Base-by-base conservation (phyloP, 345 rosid species). In the Salix suchowensis region DNA sequence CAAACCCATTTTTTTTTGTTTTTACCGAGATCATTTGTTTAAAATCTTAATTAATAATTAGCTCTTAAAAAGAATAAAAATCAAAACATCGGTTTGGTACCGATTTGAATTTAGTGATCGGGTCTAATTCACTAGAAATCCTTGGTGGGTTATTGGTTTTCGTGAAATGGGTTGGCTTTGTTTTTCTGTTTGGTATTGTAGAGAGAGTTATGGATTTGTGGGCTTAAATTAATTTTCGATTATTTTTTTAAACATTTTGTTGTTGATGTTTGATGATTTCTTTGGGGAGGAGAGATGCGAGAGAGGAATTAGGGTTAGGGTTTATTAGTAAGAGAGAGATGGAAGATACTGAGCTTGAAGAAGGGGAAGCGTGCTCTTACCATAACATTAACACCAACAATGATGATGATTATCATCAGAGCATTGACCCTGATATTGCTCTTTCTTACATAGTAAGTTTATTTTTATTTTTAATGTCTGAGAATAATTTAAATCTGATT, bases 381-480 rank as follows among this genome's bases (percentile, higher is more conserved):
- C 78, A 79, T 64, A 73, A 79, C 42, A 71, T 71, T 30, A 78
- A 85, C 65, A 69, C 48, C 68, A 61, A 48, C 64, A 34, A 54
- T 61, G 75, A 86, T 83, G 86, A 82, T 71, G 88, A 87, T 77
- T 83, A 79, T 75, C 82, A 73, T 82, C 84, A 83, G 60, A 77
- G 70, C 82, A 55, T 89, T 46, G 98, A 90, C 92, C 95, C 91
- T 40, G 97, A 89, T 84, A 76, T 75, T 81, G 90, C 85, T 85
- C 92, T 89, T 82, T 85, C 97, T 79, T 94, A 94, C 88, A 84
- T 94, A 74, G 98, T 94, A 86, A 86, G 95, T 32, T 78, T 55
- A 73, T 68, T 50, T 18, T 21, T 58, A 64, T 7, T 15, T 66
- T 64, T 40, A 40, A 40, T 12, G 21, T 66, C 9, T 30, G 68